A percentile compares a stretch with the other conserved stretches of the same genome.
These are phyloP conservation scores for Trichophyton schoenleinii DNA, from an alignment of 2,329 filamentous ascomycete species.

Conservation along the genomic window DNA sequence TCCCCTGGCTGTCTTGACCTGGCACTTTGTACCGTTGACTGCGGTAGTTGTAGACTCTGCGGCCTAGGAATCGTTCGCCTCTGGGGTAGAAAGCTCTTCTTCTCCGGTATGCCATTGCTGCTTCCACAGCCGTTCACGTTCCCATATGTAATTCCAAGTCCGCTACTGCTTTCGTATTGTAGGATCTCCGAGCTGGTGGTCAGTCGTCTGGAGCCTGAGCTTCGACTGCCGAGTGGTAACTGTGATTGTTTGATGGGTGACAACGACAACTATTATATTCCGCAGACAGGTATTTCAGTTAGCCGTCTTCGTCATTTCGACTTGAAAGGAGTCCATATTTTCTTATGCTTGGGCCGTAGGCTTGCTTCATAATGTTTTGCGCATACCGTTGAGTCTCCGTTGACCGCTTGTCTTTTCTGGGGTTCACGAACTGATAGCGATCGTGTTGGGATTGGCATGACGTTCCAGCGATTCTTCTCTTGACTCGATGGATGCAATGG, in stretches of 20 bases:
- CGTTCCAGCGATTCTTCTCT: neutral
- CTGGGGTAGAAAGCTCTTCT: neutral
- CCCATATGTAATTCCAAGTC: neutral
- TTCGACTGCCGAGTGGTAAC: neutral
- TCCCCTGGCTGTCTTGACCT: neutral
- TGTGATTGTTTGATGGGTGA: neutral
- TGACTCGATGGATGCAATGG: neutral
- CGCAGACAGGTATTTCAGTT: neutral
- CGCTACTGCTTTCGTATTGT: neutral
- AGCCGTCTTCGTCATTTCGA: neutral
- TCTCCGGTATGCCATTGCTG: neutral
- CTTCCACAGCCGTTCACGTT: neutral
- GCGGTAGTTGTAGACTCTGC: constrained; percentile 1
- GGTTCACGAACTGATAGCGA: constrained; percentile 26
- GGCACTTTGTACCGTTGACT: neutral
- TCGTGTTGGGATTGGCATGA: constrained; percentile 31
- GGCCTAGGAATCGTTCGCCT: neutral
- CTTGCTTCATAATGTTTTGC: neutral
- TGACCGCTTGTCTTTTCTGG: constrained; percentile 6
- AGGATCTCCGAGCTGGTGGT: neutral
- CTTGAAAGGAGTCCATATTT: neutral
- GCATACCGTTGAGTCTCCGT: neutral
- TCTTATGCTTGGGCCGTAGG: neutral
- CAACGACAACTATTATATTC: neutral
- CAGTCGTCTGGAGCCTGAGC: neutral